Base-by-base conservation (phyloP, 2,329 filamentous ascomycete species). In the Ilyonectria sp. region DNA sequence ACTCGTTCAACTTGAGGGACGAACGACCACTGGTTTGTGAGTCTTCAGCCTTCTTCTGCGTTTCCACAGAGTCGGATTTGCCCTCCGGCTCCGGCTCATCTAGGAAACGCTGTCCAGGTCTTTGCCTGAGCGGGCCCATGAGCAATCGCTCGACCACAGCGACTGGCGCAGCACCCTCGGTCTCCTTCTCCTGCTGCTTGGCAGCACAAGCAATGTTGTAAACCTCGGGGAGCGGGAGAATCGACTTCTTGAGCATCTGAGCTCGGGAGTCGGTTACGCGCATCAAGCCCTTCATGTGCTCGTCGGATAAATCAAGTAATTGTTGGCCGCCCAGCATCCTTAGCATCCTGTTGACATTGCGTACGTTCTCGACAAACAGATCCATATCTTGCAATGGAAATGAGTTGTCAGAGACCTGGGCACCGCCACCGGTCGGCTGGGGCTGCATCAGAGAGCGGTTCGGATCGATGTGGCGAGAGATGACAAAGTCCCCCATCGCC, bases 1-100 rank as follows among this genome's bases (percentile, higher is more conserved):
- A 91, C 58, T 91, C 86, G 63, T 92, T 94, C 73, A 88, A 90
- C 47, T 85, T 90, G 47, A 77, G 68, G 6, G 72, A 60, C n/a
- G 68, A 64, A 37, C 75, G 71, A 7, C 69, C 53, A 4, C 75
- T 74, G 2, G 75, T 46, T 65, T 76, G 78, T 8, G 72, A 74
- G 71, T 82, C 74, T 64, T 78, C 76, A 17, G 76, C 63, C 54
- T 58, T 74, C 55, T 76, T 74, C 43, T 79, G 78, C 2, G 76
- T 75, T 43, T 78, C 73, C 9, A 70, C 67, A 1, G 66, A 46
- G 0, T 76, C 71, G 2, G 65, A 54, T 23, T 75, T 76, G 8
- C 47, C 65, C 17, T 77, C 74, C 19, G 69, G 67, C 6, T 69
- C 77, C 69, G 63, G 79, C 63, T 73, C 79, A 67, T 80, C 71